phyloP scores from a whole-genome alignment of 2,329 filamentous ascomycete genomes.

The Phyllosticta citribraziliensis region DNA sequence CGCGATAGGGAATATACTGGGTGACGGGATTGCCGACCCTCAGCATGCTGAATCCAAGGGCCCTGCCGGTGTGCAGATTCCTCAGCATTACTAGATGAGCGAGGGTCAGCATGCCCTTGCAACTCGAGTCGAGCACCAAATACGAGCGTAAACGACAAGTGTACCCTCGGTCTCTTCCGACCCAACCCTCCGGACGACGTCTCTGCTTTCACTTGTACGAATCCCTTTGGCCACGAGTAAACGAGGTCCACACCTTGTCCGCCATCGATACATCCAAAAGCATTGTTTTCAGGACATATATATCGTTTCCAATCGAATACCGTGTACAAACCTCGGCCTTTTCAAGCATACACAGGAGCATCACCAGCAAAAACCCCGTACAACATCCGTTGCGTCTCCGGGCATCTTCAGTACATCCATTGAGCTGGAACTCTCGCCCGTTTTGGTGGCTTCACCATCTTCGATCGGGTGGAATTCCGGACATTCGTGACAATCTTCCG shows the following conservation, averaged over 20 bases:
- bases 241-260: background rate
- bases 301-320: background rate
- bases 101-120: background rate
- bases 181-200: background rate
- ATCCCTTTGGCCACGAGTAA: background rate
- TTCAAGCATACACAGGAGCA: background rate
- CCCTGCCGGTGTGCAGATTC: conserved; percentile 8
- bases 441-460: background rate
- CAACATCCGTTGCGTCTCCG: background rate
- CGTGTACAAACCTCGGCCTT: background rate
- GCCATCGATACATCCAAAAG: background rate
- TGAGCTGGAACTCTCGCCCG: background rate
- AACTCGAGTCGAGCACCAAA: background rate
- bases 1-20: conserved; percentile 24
- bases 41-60: conserved; percentile 20
- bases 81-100: conserved; percentile 17
- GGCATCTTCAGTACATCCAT: background rate
- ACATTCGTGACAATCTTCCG: background rate
- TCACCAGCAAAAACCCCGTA: background rate
- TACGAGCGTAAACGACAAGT: background rate
- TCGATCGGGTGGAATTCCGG: background rate
- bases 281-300: background rate
- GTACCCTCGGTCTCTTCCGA: background rate
- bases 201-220: background rate
- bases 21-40: conserved; percentile 25